Evolutionary conservation across 116 monocot species (phyloP).

Genomic region (Iris pallida): DNA sequence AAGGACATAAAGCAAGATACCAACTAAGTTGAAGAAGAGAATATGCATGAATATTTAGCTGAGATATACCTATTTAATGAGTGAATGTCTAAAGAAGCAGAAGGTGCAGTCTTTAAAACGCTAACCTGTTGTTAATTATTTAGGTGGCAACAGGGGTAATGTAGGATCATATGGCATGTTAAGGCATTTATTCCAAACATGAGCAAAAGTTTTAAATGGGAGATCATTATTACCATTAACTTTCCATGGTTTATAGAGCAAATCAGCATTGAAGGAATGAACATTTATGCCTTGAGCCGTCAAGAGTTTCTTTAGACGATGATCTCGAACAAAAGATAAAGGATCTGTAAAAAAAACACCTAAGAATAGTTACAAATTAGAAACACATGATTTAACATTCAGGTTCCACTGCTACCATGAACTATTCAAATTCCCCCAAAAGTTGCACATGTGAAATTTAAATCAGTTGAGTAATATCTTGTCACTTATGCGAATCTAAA

Average conservation of each 20-base stretch:
- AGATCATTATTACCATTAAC: constrained; percentile 68
- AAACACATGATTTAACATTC: too few species aligned
- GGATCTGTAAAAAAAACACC: constrained; percentile 59
- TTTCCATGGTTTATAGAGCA: constrained; percentile 98
- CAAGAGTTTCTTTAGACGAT: constrained; percentile 66
- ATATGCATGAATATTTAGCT: too few species aligned
- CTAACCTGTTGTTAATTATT: constrained; percentile 56
- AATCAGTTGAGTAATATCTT: too few species aligned
- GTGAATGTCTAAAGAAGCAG: too few species aligned
- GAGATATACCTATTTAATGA: too few species aligned
- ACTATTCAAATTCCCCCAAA: too few species aligned
- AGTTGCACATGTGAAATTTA: too few species aligned
- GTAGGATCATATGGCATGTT: constrained; percentile 92
- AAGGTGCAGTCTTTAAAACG: not conserved
- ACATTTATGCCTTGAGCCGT: constrained; percentile 59
- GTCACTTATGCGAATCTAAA: too few species aligned
- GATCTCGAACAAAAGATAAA: constrained; percentile 89
- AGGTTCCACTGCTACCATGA: too few species aligned
- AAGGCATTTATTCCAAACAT: constrained; percentile 90
- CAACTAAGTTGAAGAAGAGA: too few species aligned
- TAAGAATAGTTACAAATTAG: not conserved
- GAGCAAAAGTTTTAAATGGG: constrained; percentile 68
- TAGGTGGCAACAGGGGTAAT: constrained; percentile 75
- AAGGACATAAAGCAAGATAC: too few species aligned
- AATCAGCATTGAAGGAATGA: constrained; percentile 80